Percentiles rank a stretch among this genome's conserved stretches.
Evolutionary conservation across 139 green algal species (phyloP).

Genomic region (Tetraselmis striata): DNA sequence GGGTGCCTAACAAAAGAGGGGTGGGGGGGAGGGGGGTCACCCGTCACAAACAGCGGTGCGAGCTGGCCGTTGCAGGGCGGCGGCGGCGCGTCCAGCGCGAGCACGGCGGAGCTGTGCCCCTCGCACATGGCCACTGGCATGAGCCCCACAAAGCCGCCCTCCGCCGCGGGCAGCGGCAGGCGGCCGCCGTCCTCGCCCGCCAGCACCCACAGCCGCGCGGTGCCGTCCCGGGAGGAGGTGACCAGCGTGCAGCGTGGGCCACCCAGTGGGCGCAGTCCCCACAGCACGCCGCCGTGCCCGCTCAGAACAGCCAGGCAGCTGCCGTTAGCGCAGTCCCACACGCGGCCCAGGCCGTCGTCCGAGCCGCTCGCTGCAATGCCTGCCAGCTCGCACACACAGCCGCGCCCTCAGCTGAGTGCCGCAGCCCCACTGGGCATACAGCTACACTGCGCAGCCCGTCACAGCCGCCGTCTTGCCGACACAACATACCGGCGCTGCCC

Average conservation of each 20-base stretch:
- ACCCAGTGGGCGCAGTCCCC: not conserved
- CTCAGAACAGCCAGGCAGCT: not conserved
- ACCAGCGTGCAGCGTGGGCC: not conserved
- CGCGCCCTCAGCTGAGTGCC: too few relatives aligned
- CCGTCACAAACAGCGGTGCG: not conserved
- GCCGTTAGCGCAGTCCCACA: not conserved
- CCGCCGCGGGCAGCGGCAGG: not conserved
- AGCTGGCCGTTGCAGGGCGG: not conserved
- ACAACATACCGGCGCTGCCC: too few relatives aligned
- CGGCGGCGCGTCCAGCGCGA: not conserved
- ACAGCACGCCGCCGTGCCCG: not conserved
- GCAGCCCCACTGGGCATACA: too few relatives aligned
- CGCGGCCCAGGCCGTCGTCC: not conserved
- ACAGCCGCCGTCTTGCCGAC: too few relatives aligned
- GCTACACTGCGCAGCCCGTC: too few relatives aligned
- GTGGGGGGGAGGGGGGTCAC: too few relatives aligned
- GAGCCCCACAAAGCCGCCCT: not conserved
- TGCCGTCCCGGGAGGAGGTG: not conserved
- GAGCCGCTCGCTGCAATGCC: not conserved
- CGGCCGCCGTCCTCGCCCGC: not conserved
- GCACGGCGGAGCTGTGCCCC: not conserved
- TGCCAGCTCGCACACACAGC: too few relatives aligned
- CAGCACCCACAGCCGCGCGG: not conserved
- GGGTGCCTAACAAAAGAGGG: too few relatives aligned
- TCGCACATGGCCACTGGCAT: not conserved